Evolutionary conservation across 176 grass and related monocot species (phyloP), one percentile per base, ranked within the genome.

Genomic region (Canna indica): DNA sequence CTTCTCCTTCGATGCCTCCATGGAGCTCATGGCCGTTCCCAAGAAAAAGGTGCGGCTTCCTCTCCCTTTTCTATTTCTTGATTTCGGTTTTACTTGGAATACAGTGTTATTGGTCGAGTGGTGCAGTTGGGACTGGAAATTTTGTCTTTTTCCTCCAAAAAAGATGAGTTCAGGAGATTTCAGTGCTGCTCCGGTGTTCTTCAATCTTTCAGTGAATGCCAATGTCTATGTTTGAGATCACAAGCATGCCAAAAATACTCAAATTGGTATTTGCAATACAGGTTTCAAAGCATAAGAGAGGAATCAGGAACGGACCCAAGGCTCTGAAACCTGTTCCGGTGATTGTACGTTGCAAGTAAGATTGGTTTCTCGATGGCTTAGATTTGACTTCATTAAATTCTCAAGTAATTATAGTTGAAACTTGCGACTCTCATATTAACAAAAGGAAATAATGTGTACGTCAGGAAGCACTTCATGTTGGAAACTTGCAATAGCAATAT

Each of bases 261-360:
- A 41, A 38, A 32, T 24, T 38, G 18, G 18, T 20, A 15, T 36
- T 66, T 66, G 17, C 26, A 36, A 39, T n/a, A 20, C 80, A 93
- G 94, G 76, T 99, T 66, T 66, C 94, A 0, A 83, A 80, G 36
- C 80, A 93, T 64, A 99, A 99, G 70, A 99, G 64, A 68, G 84
- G 84, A 38, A 76, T 99, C 65, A 92, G 94, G 81, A 99, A 99
- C 71, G 89, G 89, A 60, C 94, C 89, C 4, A 93, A 85, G 90
- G 84, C 82, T 9, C 68, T 99, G 47, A 99, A 93, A 82, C 89
- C 86, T 76, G 84, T 93, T 69, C 94, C 94, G 20, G 89, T 99
- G 41, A 99, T 99, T 76, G 76, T 93, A 26, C 86, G 94, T 42
- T 99, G 94, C 94, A 86, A 79, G 94, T 97, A 92, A 63, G 69